These are phyloP conservation scores for Aspergillus kassunensis DNA, from an alignment of 495 filamentous ascomycete genomes.

Conservation along the genomic window DNA sequence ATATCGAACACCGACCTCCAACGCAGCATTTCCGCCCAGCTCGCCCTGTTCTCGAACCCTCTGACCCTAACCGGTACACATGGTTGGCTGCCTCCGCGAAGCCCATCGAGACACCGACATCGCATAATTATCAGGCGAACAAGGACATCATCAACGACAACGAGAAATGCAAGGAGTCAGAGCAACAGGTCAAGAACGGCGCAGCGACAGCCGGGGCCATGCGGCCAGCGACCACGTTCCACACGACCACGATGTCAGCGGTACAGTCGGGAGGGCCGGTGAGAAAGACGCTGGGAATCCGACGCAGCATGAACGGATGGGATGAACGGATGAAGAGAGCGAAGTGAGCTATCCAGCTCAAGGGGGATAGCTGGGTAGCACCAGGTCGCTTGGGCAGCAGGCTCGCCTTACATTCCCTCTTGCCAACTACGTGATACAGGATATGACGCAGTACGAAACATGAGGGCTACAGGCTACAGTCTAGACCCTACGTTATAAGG, in stretches of 20 bases:
- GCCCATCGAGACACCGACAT: constrained; percentile 23
- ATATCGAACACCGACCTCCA: constrained; percentile 36
- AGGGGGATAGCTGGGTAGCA: neutral
- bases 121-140: constrained; percentile 5
- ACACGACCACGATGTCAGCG: constrained; percentile 51
- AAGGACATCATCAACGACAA: constrained; percentile 7
- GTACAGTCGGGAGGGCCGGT: constrained; percentile 26
- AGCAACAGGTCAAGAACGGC: constrained; percentile 23
- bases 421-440: neutral
- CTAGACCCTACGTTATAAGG: no score
- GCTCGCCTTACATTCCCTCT: neutral
- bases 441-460: constrained; percentile 1
- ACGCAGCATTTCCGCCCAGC: constrained; percentile 33
- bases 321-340: constrained; percentile 43
- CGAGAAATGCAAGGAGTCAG: constrained; percentile 5
- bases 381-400: constrained; percentile 1
- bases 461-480: neutral
- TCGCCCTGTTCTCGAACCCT: constrained; percentile 35
- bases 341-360: constrained; percentile 4
- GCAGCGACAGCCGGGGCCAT: constrained; percentile 20
- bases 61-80: constrained; percentile 38
- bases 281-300: constrained; percentile 53
- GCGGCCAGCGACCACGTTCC: constrained; percentile 43
- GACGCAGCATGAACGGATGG: constrained; percentile 58
- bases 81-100: constrained; percentile 34